A percentile compares a stretch with the other conserved stretches of the same genome.
These are phyloP conservation scores for Chaetothyriales sp. DNA, from an alignment of 2,329 filamentous ascomycete species.

Conservation along the genomic window DNA sequence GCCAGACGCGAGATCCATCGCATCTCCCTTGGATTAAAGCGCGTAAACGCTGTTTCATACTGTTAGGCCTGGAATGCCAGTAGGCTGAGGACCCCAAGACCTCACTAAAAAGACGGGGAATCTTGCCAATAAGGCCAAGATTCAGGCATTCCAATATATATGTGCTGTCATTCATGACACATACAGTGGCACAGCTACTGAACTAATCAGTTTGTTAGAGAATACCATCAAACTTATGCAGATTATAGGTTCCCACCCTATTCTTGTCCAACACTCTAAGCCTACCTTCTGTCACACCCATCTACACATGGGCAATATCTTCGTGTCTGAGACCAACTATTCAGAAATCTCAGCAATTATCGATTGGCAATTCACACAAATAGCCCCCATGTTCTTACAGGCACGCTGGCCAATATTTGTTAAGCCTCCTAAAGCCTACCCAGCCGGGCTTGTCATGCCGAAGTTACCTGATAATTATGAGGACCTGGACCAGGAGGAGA, in stretches of 20 bases:
- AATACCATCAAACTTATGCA: no score
- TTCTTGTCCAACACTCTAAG: no score
- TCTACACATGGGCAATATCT: slow-evolving; percentile 25
- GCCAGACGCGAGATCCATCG: background rate
- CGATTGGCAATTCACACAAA: slow-evolving; percentile 18
- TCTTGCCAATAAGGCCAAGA: no score
- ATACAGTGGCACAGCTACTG: slow-evolving; percentile 1
- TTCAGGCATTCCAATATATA: no score
- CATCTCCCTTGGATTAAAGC: background rate
- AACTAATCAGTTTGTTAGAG: no score
- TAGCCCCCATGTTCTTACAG: slow-evolving; percentile 22
- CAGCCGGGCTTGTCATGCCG: slow-evolving; percentile 10
- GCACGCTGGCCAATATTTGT: slow-evolving; percentile 20
- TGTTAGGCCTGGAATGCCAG: no score
- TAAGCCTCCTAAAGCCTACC: slow-evolving; percentile 14
- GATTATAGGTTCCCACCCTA: no score
- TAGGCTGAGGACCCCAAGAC: no score
- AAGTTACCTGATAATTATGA: slow-evolving; percentile 22
- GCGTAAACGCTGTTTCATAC: no score
- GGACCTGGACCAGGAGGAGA: slow-evolving; percentile 17
- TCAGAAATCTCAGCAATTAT: slow-evolving; percentile 18
- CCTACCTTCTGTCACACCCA: slow-evolving; percentile 19
- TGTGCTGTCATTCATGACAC: no score
- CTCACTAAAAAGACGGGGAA: no score
- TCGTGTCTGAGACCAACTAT: slow-evolving; percentile 15